Evolutionary conservation across 1,284 basidiomycete genomes (phyloP).

Genomic region (Limonomyces culmigenus): DNA sequence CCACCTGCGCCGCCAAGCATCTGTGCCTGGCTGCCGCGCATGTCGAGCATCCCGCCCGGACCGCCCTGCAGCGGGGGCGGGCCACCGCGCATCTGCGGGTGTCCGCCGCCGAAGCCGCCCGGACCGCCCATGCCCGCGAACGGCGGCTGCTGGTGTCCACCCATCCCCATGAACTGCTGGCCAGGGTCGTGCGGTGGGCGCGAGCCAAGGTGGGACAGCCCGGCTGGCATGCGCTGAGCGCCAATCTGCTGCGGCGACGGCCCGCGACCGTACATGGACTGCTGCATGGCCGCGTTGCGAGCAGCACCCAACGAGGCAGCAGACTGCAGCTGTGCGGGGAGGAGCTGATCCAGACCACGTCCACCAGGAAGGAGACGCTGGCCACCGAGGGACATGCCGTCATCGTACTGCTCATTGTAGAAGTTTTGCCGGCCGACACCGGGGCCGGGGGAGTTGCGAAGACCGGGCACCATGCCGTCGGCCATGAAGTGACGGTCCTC

Average conservation of each 20-base stretch:
- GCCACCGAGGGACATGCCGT: slow-evolving; percentile 22
- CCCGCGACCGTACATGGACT: slow-evolving; percentile 48
- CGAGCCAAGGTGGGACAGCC: slow-evolving; percentile 64
- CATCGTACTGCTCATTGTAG: slow-evolving; percentile 42
- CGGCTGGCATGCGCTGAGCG: slow-evolving; percentile 56
- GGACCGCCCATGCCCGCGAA: slow-evolving; percentile 12
- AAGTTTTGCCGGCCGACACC: slow-evolving; percentile 33
- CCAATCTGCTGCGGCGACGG: slow-evolving; percentile 42
- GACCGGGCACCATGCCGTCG: slow-evolving; percentile 68
- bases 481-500: slow-evolving; percentile 67
- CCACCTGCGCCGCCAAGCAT: slow-evolving; percentile 27
- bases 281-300: slow-evolving; percentile 38
- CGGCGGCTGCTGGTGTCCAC: slow-evolving; percentile 20
- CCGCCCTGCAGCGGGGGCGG: slow-evolving; percentile 30
- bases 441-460: slow-evolving; percentile 44
- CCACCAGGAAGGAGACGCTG: slow-evolving; percentile 21
- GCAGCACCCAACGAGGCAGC: slow-evolving; percentile 32
- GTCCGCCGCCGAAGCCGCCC: slow-evolving; percentile 23
- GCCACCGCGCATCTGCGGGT: slow-evolving; percentile 29
- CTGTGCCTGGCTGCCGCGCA: slow-evolving; percentile 31
- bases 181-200: slow-evolving; percentile 62
- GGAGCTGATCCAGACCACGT: slow-evolving; percentile 34
- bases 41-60: slow-evolving; percentile 29
- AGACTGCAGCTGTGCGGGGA: slow-evolving; percentile 32
- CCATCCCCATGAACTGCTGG: slow-evolving; percentile 42